Conservation (phyloP, 352 stramenopile species). For the Pilasporangium apinafurcum region DNA sequence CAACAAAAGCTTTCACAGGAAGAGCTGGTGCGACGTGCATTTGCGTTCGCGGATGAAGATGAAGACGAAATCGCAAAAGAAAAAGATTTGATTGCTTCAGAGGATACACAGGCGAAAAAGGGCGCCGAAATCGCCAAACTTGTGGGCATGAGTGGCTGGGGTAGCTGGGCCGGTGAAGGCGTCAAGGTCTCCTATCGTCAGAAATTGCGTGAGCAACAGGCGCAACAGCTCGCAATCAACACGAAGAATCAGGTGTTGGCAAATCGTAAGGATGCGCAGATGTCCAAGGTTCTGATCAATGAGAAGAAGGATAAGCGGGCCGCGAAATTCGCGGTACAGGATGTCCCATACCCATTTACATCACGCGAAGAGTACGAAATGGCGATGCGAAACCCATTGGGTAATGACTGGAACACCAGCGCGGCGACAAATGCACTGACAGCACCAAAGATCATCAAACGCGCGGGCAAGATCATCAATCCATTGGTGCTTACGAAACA, state of each 20-base stretch:
- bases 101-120: conserved; percentile 69
- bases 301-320: conserved; percentile 89
- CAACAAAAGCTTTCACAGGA: conserved; percentile 78
- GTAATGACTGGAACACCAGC: conserved; percentile 94
- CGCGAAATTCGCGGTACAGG: conserved; percentile 71
- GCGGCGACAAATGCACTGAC: conserved; percentile 89
- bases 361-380: conserved; percentile 97
- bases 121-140: conserved; percentile 73
- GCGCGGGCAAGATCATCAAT: conserved; percentile 91
- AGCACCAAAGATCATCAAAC: conserved; percentile 91
- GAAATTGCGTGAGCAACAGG: conserved; percentile 74
- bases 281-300: conserved; percentile 74
- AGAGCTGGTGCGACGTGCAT: conserved; percentile 93
- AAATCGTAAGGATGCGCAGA: conserved; percentile 64
- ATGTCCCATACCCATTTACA: conserved; percentile 98
- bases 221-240: conserved; percentile 55
- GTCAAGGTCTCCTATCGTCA: conserved; percentile 77
- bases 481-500: conserved; percentile 87
- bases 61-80: conserved; percentile 93
- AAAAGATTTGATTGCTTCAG: conserved; percentile 77
- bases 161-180: conserved; percentile 85
- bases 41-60: conserved; percentile 89
- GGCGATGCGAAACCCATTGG: conserved; percentile 92
- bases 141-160: conserved; percentile 87
- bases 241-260: conserved; percentile 67